Base-by-base conservation (phyloP, 2,329 filamentous ascomycete species). In the Cladosporium oxysporum region DNA sequence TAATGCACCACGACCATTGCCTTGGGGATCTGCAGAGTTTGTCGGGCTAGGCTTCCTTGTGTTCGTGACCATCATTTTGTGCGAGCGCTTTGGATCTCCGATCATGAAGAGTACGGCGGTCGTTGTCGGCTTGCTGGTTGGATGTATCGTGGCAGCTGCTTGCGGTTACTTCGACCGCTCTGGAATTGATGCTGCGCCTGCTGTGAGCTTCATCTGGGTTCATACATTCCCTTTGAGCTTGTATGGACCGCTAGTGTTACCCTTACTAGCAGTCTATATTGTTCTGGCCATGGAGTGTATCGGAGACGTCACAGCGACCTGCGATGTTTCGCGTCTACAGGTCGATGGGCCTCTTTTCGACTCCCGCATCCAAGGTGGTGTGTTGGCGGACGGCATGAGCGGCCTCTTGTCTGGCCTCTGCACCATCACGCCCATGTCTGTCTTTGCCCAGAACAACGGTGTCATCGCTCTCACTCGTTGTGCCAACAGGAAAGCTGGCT, bases 91-190 rank as follows among this genome's bases (percentile, higher is more conserved):
- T 71, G 92, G 92, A 1, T 85, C 90, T 0, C 91, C 92, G 0
- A 90, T 95, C 70, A 93, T 95, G 90, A 93, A 93, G 75, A 91
- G 88, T 2, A 90, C 87, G 8, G 88, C 89, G 16, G 91, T 94
- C 35, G 87, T 93, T 50, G 83, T 92, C 65, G 91, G 91, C 16
- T 83, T 93, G 5, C 83, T 92, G 0, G 83, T 89, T 1, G 91
- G 91, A 55, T 93, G 91, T 78, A 90, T 93, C 72, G 90, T 95
- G 67, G 91, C 90, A 12, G 91, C 84, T 0, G 91, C 91, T 1
- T 88, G 85, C 61, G 91, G 90, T n/a, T 93, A 93, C 77, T 93
- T 93, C 73, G 89, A 91, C 74, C 81, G 82, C 21, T 82, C 82
- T 6, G 83, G 87, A 31, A 93, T 96, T 74, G 85, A 90, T 70